Conservation (phyloP, 2,329 filamentous ascomycete genomes). For the Anthostomella pinea region DNA sequence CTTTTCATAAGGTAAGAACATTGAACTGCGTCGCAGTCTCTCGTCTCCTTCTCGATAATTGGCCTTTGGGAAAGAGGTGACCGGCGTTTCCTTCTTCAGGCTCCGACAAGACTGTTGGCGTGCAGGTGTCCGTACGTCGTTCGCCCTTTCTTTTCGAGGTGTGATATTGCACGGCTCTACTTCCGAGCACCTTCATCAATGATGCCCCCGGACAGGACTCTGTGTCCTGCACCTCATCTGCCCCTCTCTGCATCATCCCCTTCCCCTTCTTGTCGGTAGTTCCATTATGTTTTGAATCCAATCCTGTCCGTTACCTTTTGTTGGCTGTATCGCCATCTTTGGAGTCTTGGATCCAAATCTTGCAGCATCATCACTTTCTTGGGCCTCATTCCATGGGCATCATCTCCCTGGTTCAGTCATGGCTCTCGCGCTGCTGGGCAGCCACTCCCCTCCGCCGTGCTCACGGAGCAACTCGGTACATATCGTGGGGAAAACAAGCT, state of each 20-base stretch:
- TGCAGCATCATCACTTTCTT: constrained; percentile 33
- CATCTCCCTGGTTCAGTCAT: constrained; percentile 21
- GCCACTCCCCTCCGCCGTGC: constrained; percentile 30
- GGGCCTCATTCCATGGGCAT: constrained; percentile 28
- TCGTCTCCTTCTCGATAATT: constrained; percentile 2
- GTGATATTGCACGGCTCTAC: background rate
- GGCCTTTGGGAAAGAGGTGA: no score
- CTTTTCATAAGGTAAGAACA: no score
- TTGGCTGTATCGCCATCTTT: constrained; percentile 35
- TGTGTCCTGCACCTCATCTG: constrained; percentile 13
- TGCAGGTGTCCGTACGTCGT: no score
- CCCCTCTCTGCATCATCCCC: constrained; percentile 22
- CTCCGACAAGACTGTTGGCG: no score
- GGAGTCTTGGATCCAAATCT: constrained; percentile 44
- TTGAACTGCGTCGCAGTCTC: no score
- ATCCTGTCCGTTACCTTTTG: constrained; percentile 23
- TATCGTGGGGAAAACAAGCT: constrained; percentile 37
- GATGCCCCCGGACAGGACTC: background rate
- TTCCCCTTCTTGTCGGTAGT: constrained; percentile 29
- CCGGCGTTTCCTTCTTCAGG: no score
- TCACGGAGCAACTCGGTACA: constrained; percentile 38
- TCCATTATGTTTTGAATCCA: constrained; percentile 42
- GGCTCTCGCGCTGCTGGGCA: constrained; percentile 24
- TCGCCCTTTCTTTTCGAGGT: no score
- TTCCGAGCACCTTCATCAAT: background rate